phyloP scores from a whole-genome alignment of 331 rosid genomes.

The Malus hybrid region DNA sequence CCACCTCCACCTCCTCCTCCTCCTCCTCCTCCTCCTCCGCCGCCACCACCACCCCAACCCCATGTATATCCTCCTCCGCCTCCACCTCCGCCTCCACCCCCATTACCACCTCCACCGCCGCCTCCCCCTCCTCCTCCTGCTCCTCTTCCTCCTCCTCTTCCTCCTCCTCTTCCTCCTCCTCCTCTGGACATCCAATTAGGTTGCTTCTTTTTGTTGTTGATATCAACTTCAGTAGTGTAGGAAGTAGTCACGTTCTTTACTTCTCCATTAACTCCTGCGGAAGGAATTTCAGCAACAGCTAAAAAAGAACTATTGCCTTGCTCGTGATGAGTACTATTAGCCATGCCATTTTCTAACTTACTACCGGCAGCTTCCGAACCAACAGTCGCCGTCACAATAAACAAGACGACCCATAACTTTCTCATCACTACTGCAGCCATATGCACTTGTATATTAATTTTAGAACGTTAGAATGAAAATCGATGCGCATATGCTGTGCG shows the following conservation, averaged over 20 bases:
- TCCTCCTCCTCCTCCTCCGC: neutral
- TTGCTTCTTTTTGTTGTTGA: conserved; percentile 21
- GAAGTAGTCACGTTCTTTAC: conserved; percentile 9
- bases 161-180: conserved; percentile 7
- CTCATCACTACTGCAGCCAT: neutral
- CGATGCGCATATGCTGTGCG: neutral
- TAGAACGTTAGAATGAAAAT: neutral
- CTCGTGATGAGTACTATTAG: conserved; percentile 15
- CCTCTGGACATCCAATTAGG: neutral
- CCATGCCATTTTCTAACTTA: conserved; percentile 17
- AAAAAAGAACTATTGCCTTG: conserved; percentile 18
- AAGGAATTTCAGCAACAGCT: conserved; percentile 7
- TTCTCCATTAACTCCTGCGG: conserved; percentile 2
- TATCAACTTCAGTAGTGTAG: conserved; percentile 16
- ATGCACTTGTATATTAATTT: neutral
- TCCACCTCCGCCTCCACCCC: neutral
- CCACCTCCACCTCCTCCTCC: neutral
- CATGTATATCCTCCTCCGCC: neutral
- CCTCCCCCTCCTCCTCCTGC: neutral
- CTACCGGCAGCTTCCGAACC: conserved; percentile 22
- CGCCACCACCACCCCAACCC: neutral
- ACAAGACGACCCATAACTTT: conserved; percentile 17
- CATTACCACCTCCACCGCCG: neutral
- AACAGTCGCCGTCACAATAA: conserved; percentile 21
- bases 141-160: neutral